These are phyloP conservation scores for Aspergillus sp. DNA, from an alignment of 2,329 filamentous ascomycete genomes.

Conservation along the genomic window DNA sequence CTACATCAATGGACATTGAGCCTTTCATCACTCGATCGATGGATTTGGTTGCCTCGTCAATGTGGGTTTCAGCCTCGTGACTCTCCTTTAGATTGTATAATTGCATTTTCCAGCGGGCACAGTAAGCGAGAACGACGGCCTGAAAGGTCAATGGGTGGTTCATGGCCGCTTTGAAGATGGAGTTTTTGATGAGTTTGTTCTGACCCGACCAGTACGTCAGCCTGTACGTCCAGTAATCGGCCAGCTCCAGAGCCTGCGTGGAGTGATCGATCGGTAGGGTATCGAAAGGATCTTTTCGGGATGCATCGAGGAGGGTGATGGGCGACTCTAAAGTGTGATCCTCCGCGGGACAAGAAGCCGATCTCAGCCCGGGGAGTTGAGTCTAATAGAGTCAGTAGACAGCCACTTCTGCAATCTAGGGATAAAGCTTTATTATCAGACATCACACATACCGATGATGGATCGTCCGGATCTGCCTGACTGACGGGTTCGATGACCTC, in stretches of 20 bases:
- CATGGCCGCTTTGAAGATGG: constrained; percentile 34
- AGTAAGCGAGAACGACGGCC: constrained; percentile 35
- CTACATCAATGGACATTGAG: constrained; percentile 19
- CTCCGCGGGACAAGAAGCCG: constrained; percentile 9
- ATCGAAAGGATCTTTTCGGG: constrained; percentile 32
- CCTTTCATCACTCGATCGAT: constrained; percentile 27
- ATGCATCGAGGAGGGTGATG: constrained; percentile 25
- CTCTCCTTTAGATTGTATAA: constrained; percentile 22
- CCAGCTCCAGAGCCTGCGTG: constrained; percentile 30
- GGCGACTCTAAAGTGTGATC: constrained; percentile 18
- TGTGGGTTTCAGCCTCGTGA: constrained; percentile 26
- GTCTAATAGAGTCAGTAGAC: neutral
- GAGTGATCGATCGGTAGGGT: constrained; percentile 25
- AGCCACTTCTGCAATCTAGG: neutral
- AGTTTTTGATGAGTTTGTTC: constrained; percentile 36
- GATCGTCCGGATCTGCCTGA: neutral
- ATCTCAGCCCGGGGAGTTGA: constrained; percentile 11
- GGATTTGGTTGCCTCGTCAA: constrained; percentile 23
- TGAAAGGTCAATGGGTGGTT: constrained; percentile 35
- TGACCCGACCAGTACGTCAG: constrained; percentile 43
- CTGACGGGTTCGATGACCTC: neutral
- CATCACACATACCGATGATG: constrained; percentile 3
- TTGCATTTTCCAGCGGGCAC: constrained; percentile 35
- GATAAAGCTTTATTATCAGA: neutral
- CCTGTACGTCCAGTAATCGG: constrained; percentile 35